phyloP scores from a whole-genome alignment of 202 grass and related monocot species.

The Saccharum hybrid region DNA sequence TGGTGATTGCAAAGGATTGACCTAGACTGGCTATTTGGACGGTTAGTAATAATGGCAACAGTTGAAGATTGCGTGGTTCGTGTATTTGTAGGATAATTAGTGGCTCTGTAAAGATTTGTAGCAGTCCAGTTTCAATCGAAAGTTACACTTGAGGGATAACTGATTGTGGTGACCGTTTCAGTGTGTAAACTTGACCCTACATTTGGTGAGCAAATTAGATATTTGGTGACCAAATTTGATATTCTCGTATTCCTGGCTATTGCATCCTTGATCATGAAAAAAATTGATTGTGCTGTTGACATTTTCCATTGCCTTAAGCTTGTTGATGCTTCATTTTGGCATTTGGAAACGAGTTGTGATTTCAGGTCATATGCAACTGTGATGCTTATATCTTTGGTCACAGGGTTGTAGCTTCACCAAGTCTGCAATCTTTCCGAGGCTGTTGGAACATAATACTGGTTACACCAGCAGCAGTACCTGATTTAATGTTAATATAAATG shows the following conservation, averaged over 20 bases:
- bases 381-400: neutral
- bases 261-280: neutral
- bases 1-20: neutral
- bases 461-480: neutral
- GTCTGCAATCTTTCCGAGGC: neutral
- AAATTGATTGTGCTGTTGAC: neutral
- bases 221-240: neutral
- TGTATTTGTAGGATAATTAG: neutral
- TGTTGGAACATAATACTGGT: neutral
- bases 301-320: neutral
- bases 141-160: neutral
- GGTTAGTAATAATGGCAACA: neutral
- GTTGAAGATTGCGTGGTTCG: neutral
- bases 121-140: neutral
- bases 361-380: neutral
- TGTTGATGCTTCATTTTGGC: neutral
- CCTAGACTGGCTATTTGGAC: neutral
- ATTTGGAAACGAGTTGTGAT: neutral
- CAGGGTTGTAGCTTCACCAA: neutral
- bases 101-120: neutral
- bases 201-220: neutral
- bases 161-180: neutral
- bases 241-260: neutral
- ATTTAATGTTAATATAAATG: constrained; percentile 2
- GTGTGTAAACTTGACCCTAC: neutral